phyloP scores from a whole-genome alignment of 2,329 filamentous ascomycete genomes.

The Alternaria novae-zelandiae region DNA sequence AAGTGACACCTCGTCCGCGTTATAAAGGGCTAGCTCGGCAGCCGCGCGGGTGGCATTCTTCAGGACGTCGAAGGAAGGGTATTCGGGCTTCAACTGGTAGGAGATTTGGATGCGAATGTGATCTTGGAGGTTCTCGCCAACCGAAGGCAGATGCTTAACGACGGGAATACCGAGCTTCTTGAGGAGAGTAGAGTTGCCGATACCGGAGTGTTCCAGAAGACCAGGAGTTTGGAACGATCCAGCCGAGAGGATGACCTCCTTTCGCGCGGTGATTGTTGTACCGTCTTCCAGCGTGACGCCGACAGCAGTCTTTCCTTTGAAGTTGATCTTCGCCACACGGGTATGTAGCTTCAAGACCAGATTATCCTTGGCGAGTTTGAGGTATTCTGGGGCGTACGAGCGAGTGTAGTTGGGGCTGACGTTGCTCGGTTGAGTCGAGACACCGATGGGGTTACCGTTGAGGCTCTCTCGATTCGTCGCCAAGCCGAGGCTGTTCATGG shows the following conservation, averaged over 20 bases:
- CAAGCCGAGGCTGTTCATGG: constrained; percentile 56
- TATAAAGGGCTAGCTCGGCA: constrained; percentile 50
- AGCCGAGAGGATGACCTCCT: constrained; percentile 38
- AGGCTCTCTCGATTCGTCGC: constrained; percentile 54
- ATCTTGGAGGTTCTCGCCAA: constrained; percentile 44
- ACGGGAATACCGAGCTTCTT: constrained; percentile 25
- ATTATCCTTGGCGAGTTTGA: constrained; percentile 52
- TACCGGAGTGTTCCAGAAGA: constrained; percentile 35
- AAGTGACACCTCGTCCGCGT: constrained; percentile 39
- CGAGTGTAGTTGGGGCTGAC: constrained; percentile 57
- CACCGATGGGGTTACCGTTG: constrained; percentile 58
- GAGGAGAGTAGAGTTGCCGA: constrained; percentile 26
- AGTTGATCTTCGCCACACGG: constrained; percentile 49
- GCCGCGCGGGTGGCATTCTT: constrained; percentile 43
- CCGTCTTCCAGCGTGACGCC: constrained; percentile 44
- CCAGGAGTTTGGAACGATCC: constrained; percentile 35
- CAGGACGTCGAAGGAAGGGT: constrained; percentile 31
- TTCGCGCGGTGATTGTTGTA: constrained; percentile 35
- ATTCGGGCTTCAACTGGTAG: constrained; percentile 31
- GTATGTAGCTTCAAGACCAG: constrained; percentile 50
- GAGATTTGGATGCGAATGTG: constrained; percentile 38
- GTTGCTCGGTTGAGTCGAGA: constrained; percentile 58
- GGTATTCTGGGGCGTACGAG: constrained; percentile 58
- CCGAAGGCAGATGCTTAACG: constrained; percentile 25
- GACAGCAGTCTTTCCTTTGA: constrained; percentile 35